These are phyloP conservation scores for Lipomyces starkeyi DNA, from an alignment of 805 yeast genomes.

Conservation along the genomic window DNA sequence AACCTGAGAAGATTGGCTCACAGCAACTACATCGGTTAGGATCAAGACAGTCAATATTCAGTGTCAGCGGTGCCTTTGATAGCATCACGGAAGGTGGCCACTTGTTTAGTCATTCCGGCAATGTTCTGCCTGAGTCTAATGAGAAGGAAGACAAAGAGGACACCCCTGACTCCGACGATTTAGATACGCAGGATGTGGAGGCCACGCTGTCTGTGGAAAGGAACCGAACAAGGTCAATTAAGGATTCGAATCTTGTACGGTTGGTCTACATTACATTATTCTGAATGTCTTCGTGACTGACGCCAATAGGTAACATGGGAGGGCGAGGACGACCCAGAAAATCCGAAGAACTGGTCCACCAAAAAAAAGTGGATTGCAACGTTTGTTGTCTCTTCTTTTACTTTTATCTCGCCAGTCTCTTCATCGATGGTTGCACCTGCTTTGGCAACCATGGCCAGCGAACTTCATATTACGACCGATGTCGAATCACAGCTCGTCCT, in stretches of 20 bases:
- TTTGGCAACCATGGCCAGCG: conserved; percentile 46
- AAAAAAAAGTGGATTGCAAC: conserved; percentile 51
- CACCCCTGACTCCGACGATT: no score
- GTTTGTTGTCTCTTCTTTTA: conserved; percentile 35
- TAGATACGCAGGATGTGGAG: neutral
- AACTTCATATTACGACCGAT: conserved; percentile 52
- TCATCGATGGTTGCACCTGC: conserved; percentile 24
- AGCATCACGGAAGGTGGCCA: no score
- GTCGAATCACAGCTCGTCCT: conserved; percentile 41
- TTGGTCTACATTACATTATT: neutral
- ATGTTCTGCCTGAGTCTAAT: no score
- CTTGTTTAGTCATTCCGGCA: no score
- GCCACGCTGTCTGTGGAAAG: neutral
- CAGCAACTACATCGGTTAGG: no score
- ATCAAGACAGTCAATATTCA: no score
- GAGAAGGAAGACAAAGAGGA: no score
- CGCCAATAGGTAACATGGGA: conserved; percentile 36
- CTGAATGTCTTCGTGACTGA: neutral
- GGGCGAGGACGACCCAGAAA: conserved; percentile 46
- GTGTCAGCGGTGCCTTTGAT: no score
- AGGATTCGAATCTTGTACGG: neutral
- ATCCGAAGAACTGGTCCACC: conserved; percentile 48
- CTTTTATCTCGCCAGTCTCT: conserved; percentile 21
- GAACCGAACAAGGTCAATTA: neutral
- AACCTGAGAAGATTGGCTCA: no score